Evolutionary conservation across 768 basidiomycete genomes (phyloP).

Genomic region (Leucocoprinus sp.): DNA sequence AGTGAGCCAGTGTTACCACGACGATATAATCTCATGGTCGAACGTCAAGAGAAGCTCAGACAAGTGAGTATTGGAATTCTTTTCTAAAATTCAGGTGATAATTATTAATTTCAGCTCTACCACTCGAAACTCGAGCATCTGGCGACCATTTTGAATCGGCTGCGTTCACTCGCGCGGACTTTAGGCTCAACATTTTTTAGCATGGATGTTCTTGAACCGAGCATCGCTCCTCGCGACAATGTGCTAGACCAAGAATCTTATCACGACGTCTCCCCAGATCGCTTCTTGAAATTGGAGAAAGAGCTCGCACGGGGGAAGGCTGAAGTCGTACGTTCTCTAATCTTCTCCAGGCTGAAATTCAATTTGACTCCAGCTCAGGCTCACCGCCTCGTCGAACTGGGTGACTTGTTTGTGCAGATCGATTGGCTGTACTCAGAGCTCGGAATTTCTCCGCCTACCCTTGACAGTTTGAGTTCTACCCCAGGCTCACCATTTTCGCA

Average conservation of each 20-base stretch:
- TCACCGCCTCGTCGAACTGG: conserved; percentile 60
- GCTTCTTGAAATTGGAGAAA: conserved; percentile 74
- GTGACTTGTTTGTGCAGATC: conserved; percentile 60
- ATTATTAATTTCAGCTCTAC: conserved; percentile 40
- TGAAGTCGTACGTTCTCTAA: conserved; percentile 61
- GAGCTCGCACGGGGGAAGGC: conserved; percentile 78
- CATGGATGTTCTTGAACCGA: conserved; percentile 45
- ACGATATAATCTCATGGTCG: conserved; percentile 58
- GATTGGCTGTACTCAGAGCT: conserved; percentile 81
- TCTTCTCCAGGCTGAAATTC: background rate
- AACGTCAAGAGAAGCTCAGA: conserved; percentile 70
- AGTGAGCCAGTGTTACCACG: conserved; percentile 68
- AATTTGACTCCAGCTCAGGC: conserved; percentile 30
- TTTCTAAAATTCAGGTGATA: background rate
- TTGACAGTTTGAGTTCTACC: conserved; percentile 35
- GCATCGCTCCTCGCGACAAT: conserved; percentile 33
- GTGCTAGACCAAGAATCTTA: conserved; percentile 30
- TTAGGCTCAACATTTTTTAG: conserved; percentile 53
- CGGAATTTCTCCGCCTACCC: conserved; percentile 55
- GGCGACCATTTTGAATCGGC: conserved; percentile 58
- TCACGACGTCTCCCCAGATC: conserved; percentile 72
- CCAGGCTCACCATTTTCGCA: conserved; percentile 19
- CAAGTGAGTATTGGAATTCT: conserved; percentile 42
- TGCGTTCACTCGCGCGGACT: conserved; percentile 49
- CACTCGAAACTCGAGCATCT: conserved; percentile 74